Evolutionary conservation across 2,329 filamentous ascomycete genomes (phyloP).

Genomic region (Grosmannia serpens): DNA sequence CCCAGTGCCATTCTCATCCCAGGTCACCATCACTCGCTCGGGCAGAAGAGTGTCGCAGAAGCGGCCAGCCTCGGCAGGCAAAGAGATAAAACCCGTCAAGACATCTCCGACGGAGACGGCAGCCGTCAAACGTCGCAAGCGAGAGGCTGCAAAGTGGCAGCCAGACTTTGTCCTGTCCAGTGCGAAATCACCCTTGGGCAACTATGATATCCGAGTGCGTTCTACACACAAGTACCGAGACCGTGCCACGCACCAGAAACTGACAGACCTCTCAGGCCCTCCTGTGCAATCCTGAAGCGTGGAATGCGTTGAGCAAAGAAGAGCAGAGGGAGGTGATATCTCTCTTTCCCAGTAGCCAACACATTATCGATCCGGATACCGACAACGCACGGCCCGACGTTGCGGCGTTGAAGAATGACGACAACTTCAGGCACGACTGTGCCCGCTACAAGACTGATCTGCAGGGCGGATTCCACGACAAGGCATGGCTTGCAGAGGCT

Average conservation of each 20-base stretch:
- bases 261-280: constrained; percentile 18
- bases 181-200: constrained; percentile 22
- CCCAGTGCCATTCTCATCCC: not conserved
- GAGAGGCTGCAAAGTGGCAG: constrained; percentile 13
- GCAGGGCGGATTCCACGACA: constrained; percentile 35
- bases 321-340: constrained; percentile 23
- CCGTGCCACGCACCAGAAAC: not conserved
- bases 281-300: constrained; percentile 24
- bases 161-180: constrained; percentile 23
- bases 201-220: constrained; percentile 23
- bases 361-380: constrained; percentile 20
- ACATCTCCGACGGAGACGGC: not conserved
- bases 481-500: constrained; percentile 39
- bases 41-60: not conserved
- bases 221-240: not conserved
- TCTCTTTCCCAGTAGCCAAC: constrained; percentile 23
- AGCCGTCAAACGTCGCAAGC: constrained; percentile 7
- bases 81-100: not conserved
- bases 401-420: constrained; percentile 24
- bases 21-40: not conserved
- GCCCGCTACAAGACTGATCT: constrained; percentile 32
- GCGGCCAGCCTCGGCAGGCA: not conserved
- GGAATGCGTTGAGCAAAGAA: constrained; percentile 22
- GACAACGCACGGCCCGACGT: constrained; percentile 23
- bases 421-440: constrained; percentile 31